phyloP scores from a whole-genome alignment of 306 rosid species.

The Vigna radiata region DNA sequence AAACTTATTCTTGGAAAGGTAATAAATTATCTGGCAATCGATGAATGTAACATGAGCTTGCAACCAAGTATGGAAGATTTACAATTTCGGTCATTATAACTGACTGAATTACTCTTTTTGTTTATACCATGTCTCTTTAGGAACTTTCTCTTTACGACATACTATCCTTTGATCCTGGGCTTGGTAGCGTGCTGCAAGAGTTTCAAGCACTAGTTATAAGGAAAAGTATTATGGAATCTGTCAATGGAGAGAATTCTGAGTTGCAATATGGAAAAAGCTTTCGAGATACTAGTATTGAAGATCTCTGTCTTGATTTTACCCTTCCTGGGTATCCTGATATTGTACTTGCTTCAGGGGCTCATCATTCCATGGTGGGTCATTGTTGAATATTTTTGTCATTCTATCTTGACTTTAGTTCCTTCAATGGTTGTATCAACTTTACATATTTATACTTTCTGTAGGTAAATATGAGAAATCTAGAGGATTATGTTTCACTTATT shows the following conservation, averaged over 20 bases:
- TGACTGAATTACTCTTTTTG: constrained; percentile 35
- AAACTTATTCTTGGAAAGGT: constrained; percentile 94
- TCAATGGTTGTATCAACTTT: constrained; percentile 5
- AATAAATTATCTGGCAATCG: constrained; percentile 37
- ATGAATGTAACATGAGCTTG: constrained; percentile 36
- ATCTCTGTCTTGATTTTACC: constrained; percentile 93
- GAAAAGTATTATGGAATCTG: constrained; percentile 56
- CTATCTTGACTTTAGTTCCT: constrained; percentile 33
- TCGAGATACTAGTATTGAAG: constrained; percentile 74
- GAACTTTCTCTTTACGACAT: constrained; percentile 85
- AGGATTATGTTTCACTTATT: constrained; percentile 71
- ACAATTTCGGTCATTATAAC: constrained; percentile 15
- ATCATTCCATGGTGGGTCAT: constrained; percentile 62
- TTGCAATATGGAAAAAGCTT: constrained; percentile 54
- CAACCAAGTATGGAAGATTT: constrained; percentile 37
- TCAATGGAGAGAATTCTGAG: constrained; percentile 49
- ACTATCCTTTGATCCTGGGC: constrained; percentile 82
- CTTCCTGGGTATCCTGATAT: constrained; percentile 95
- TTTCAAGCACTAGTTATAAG: constrained; percentile 80
- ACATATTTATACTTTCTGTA: constrained; percentile 47
- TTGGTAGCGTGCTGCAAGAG: constrained; percentile 81
- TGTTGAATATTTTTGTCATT: constrained; percentile 31
- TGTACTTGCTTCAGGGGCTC: constrained; percentile 63
- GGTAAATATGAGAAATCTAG: constrained; percentile 84
- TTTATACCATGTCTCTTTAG: constrained; percentile 49